Evolutionary conservation across 2,329 filamentous ascomycete genomes (phyloP).

Genomic region (Penicillium fuscoglaucum): DNA sequence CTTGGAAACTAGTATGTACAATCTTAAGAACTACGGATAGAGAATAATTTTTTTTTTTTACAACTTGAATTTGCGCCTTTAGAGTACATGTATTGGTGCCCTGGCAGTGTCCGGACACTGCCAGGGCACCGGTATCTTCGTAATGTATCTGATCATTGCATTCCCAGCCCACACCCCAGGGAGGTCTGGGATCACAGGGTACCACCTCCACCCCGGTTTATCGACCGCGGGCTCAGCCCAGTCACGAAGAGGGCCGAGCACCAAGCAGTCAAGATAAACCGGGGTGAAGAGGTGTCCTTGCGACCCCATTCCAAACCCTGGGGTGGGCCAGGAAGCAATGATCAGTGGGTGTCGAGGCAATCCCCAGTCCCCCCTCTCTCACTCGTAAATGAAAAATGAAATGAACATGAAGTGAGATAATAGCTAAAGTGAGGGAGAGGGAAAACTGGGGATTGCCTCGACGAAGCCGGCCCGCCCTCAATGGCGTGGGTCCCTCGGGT

Average conservation of each 20-base stretch:
- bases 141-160: slow-evolving; percentile 5
- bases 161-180: background rate
- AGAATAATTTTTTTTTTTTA: too few relatives aligned
- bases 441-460: background rate
- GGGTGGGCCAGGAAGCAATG: background rate
- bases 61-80: too few relatives aligned
- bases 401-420: background rate
- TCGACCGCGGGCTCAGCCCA: background rate
- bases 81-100: background rate
- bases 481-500: slow-evolving; percentile 10
- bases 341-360: slow-evolving; percentile 1
- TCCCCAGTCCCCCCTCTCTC: background rate
- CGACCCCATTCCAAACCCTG: background rate
- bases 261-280: background rate
- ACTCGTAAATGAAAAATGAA: background rate
- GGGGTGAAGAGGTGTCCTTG: background rate
- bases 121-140: slow-evolving; percentile 1
- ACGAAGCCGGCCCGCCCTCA: slow-evolving; percentile 16
- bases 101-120: background rate
- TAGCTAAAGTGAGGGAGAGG: slow-evolving; percentile 13
- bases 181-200: background rate
- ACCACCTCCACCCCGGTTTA: background rate
- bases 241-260: background rate
- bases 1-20: too few relatives aligned
- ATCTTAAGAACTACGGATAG: too few relatives aligned